phyloP scores from a whole-genome alignment of 179 eudicot genomes.

The Heliamphora ciliata region DNA sequence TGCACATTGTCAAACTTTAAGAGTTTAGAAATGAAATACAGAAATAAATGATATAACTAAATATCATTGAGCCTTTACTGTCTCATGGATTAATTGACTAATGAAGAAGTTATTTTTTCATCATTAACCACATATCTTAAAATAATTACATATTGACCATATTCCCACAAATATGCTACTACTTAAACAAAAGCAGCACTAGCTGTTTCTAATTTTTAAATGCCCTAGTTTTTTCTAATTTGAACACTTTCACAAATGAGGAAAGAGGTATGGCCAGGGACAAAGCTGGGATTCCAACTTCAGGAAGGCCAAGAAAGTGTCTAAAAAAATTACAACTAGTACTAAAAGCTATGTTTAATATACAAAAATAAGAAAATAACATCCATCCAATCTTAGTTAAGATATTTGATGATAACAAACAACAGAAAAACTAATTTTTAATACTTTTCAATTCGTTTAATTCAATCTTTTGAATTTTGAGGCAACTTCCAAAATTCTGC shows the following conservation, averaged over 20 bases:
- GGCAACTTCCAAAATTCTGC: no score
- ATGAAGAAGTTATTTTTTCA: conserved; percentile 7
- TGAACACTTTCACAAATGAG: neutral
- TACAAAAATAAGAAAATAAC: no score
- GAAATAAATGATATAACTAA: neutral
- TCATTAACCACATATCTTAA: neutral
- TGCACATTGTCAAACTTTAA: conserved; percentile 6
- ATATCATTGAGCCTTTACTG: neutral
- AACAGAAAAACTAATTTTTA: no score
- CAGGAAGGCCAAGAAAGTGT: no score
- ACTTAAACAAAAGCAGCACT: neutral
- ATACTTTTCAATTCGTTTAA: no score
- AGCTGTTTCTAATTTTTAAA: neutral
- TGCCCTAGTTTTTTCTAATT: neutral
- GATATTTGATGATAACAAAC: no score
- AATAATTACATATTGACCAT: neutral
- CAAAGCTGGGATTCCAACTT: no score
- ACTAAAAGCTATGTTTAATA: no score
- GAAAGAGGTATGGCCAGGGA: no score
- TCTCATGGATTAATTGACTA: neutral
- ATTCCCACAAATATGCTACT: neutral
- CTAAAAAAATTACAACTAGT: no score
- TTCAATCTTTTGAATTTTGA: no score
- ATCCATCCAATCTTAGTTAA: no score
- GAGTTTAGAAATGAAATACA: neutral